Base-by-base conservation (phyloP, 306 rosid genomes). In the Canavalia ensiformis region DNA sequence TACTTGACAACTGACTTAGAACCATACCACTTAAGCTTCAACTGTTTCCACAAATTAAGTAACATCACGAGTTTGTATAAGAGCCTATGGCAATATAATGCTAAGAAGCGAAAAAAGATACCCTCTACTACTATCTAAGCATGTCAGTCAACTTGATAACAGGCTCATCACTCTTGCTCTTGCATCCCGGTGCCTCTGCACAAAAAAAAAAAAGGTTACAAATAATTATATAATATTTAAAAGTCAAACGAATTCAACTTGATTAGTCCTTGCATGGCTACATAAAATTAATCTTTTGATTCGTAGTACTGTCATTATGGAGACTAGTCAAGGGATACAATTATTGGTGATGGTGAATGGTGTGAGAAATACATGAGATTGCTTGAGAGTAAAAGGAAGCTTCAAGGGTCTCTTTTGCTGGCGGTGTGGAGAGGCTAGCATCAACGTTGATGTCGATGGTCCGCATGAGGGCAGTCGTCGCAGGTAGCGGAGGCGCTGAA, bases 51-150 rank as follows among this genome's bases (percentile, higher is more conserved):
- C 33, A 41, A 78, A 50, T 46, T 2, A 25, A 10, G 30, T 50
- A 39, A 84, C 41, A 28, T 7, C 35, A 18, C 25, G 25, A 65
- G 56, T 42, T 33, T 42, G 47, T 67, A 65, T 0, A 72, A 64
- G 12, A 4, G 68, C 10, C 50, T 6, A 55, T 6, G 10, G 5
- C 45, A 75, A 54, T 31, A 59, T 35, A 31, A 56, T 39, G 76
- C 8, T 5, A 30, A 28, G 6, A 57, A 45, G 42, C 4, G 33
- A 73, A 72, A 28, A 50, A 42, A 33, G 41, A 59, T 78, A 91
- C 97, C 97, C 98, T 94, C 98, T 7, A 92, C 90, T 88, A n/a
- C 95, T 91, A 63, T 92, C 97, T n/a, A 81, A 92, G 92, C 97
- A 94, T 94, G 74, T 94, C 98, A n/a, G 81, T 94, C 98, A 41